Percentiles rank a stretch among this genome's conserved stretches.
These are phyloP conservation scores for Blastobotrys peoriensis DNA, from an alignment of 805 yeast genomes.

Conservation along the genomic window DNA sequence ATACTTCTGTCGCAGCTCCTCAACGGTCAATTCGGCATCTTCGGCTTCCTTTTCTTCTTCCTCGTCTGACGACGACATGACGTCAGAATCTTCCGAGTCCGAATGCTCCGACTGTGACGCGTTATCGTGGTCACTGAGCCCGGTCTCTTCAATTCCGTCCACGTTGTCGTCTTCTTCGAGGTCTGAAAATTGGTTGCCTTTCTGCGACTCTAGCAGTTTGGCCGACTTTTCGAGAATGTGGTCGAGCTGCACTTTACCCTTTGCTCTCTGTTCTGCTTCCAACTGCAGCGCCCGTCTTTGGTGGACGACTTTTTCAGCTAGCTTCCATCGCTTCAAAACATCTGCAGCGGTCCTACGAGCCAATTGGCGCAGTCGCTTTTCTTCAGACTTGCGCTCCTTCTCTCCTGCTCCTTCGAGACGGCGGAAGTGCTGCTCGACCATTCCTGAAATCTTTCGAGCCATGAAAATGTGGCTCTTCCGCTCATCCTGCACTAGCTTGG, in stretches of 20 bases:
- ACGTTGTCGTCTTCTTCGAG: slow-evolving; percentile 6
- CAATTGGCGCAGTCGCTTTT: slow-evolving; percentile 57
- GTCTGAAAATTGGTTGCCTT: slow-evolving; percentile 20
- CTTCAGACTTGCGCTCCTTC: slow-evolving; percentile 66
- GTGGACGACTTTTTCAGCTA: slow-evolving; percentile 72
- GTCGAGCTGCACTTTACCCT: slow-evolving; percentile 81
- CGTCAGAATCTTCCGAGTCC: slow-evolving; percentile 21
- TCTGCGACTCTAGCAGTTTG: slow-evolving; percentile 67
- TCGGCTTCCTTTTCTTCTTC: slow-evolving; percentile 30
- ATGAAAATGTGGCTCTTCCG: slow-evolving; percentile 59
- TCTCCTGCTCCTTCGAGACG: slow-evolving; percentile 86
- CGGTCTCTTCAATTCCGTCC: slow-evolving; percentile 32
- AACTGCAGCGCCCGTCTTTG: slow-evolving; percentile 59
- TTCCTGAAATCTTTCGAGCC: slow-evolving; percentile 65
- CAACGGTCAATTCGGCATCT: slow-evolving; percentile 49
- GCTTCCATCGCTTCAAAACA: slow-evolving; percentile 83
- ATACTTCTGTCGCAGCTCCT: slow-evolving; percentile 52
- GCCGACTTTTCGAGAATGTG: slow-evolving; percentile 90
- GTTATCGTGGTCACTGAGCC: slow-evolving; percentile 26
- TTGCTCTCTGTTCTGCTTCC: slow-evolving; percentile 69
- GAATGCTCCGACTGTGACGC: slow-evolving; percentile 19
- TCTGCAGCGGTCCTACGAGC: slow-evolving; percentile 81
- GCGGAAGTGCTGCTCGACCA: slow-evolving; percentile 83
- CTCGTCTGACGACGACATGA: slow-evolving; percentile 21
- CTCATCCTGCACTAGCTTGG: slow-evolving; percentile 63